These are phyloP conservation scores for Cryptococcus sp. DNA, from an alignment of 1,284 basidiomycete genomes.

Conservation along the genomic window DNA sequence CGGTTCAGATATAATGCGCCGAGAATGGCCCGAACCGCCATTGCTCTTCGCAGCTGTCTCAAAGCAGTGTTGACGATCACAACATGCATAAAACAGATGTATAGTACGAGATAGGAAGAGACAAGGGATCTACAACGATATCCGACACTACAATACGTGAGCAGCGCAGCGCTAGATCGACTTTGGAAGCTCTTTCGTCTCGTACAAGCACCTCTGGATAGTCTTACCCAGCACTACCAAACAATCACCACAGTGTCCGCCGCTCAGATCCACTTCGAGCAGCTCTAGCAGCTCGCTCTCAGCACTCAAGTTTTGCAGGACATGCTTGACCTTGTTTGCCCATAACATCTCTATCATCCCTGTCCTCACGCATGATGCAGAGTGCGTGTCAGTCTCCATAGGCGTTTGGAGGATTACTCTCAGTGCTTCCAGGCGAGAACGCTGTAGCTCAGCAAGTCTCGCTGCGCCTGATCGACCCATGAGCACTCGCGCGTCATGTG, in stretches of 20 bases:
- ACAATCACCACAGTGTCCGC: constrained; percentile 35
- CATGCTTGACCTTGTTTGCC: constrained; percentile 9
- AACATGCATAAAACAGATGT: too few species aligned
- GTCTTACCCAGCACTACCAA: constrained; percentile 29
- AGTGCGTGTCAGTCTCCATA: constrained; percentile 27
- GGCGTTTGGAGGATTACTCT: constrained; percentile 20
- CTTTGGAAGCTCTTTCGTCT: constrained; percentile 29
- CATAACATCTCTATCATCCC: constrained; percentile 22
- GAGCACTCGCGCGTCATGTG: constrained; percentile 17
- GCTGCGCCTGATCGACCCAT: constrained; percentile 29
- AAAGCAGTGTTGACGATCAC: too few species aligned
- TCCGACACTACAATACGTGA: not conserved
- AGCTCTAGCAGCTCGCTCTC: constrained; percentile 32
- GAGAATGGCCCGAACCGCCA: too few species aligned
- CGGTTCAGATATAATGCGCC: too few species aligned
- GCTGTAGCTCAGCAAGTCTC: constrained; percentile 22
- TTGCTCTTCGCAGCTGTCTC: too few species aligned
- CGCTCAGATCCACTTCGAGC: constrained; percentile 33
- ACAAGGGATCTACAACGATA: too few species aligned
- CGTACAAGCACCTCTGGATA: constrained; percentile 28
- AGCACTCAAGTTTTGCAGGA: constrained; percentile 11
- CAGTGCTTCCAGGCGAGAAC: constrained; percentile 21
- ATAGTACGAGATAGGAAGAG: too few species aligned
- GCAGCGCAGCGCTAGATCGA: constrained; percentile 21
- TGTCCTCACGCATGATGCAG: constrained; percentile 11